Percentiles rank a stretch among this genome's conserved stretches.
Evolutionary conservation across 176 grass and related monocot species (phyloP).

Genomic region (Areca catechu): DNA sequence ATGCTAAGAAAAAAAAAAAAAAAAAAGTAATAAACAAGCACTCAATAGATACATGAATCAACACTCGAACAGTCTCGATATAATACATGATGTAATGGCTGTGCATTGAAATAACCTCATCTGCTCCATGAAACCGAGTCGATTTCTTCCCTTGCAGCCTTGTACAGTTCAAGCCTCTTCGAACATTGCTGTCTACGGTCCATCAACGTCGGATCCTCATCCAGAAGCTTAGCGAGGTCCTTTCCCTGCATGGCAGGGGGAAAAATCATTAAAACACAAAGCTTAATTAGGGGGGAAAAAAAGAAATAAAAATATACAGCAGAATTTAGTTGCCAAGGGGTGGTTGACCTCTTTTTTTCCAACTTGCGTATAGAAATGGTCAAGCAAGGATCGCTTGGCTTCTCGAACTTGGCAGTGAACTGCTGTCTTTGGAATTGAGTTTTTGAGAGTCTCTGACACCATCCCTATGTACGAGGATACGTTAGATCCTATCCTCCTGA

Average conservation of each 20-base stretch:
- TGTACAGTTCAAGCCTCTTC: slow-evolving; percentile 65
- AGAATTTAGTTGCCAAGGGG: background rate
- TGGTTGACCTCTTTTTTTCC: slow-evolving; percentile 40
- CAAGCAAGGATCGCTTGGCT: slow-evolving; percentile 53
- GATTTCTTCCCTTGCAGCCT: slow-evolving; percentile 49
- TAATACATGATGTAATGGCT: no score
- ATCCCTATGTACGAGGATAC: slow-evolving; percentile 48
- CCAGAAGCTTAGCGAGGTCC: slow-evolving; percentile 42
- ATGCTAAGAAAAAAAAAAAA: no score
- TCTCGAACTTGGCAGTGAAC: slow-evolving; percentile 72
- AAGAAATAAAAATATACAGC: background rate
- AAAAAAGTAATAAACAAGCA: no score
- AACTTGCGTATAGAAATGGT: slow-evolving; percentile 49
- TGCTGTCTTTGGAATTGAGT: slow-evolving; percentile 56
- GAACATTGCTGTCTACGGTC: slow-evolving; percentile 40
- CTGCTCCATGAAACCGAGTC: slow-evolving; percentile 45
- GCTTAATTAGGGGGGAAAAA: background rate
- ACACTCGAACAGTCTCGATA: no score
- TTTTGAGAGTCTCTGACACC: slow-evolving; percentile 45
- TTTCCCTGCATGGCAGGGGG: slow-evolving; percentile 20
- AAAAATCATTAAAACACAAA: slow-evolving; percentile 4
- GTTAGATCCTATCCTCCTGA: slow-evolving; percentile 57
- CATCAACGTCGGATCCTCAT: slow-evolving; percentile 65
- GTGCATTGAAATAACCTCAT: background rate
- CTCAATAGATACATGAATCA: no score